Conservation (phyloP, 306 rosid species). For the Carpinus fangiana region DNA sequence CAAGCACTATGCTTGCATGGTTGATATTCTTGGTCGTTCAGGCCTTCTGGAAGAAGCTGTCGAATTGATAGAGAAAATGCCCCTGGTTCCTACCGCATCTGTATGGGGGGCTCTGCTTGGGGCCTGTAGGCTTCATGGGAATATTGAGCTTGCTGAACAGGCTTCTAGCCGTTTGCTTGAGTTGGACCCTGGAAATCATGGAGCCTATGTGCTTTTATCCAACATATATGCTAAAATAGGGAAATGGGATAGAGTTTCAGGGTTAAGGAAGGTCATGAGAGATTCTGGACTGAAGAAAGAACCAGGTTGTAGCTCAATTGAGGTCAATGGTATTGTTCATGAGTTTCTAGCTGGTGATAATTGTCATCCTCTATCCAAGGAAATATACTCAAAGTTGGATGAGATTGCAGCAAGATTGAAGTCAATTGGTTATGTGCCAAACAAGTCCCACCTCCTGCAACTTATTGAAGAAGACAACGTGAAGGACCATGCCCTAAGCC, state of each 20-base stretch:
- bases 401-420: conserved; percentile 53
- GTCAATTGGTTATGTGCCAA: conserved; percentile 50
- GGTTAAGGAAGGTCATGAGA: conserved; percentile 56
- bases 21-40: conserved; percentile 56
- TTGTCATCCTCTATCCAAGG: conserved; percentile 46
- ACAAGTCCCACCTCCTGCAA: conserved; percentile 52
- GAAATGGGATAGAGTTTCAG: conserved; percentile 61
- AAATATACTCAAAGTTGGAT: conserved; percentile 55
- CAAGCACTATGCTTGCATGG: conserved; percentile 60
- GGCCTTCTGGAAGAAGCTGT: conserved; percentile 56
- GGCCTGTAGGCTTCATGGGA: conserved; percentile 52
- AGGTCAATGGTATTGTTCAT: conserved; percentile 42
- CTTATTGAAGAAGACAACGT: conserved; percentile 56
- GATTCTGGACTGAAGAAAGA: conserved; percentile 59
- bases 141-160: conserved; percentile 54
- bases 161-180: conserved; percentile 49
- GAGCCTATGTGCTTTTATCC: conserved; percentile 61
- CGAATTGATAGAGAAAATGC: conserved; percentile 48
- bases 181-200: conserved; percentile 61
- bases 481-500: conserved; percentile 51
- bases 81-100: conserved; percentile 45
- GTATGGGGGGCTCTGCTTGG: conserved; percentile 69
- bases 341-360: conserved; percentile 61
- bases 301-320: conserved; percentile 61
- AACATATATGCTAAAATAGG: conserved; percentile 61